Evolutionary conservation across 495 filamentous ascomycete species (phyloP).

Genomic region (Penicillium ucsense): DNA sequence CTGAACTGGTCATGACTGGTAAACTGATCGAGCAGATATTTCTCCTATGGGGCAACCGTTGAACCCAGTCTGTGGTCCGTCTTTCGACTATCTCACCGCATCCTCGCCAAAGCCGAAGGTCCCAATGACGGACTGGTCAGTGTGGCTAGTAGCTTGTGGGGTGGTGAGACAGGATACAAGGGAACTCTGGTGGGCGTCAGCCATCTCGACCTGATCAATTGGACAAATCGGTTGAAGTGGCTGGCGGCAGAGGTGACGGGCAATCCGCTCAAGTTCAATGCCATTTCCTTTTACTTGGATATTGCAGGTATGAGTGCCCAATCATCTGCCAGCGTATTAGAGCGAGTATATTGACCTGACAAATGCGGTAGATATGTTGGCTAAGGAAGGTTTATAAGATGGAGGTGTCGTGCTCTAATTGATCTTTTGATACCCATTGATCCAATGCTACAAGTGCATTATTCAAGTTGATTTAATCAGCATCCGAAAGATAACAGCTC

Average conservation of each 20-base stretch:
- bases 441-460: neutral
- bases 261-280: constrained; percentile 76
- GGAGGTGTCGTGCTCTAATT: neutral
- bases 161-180: constrained; percentile 58
- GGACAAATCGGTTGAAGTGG: constrained; percentile 78
- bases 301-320: constrained; percentile 51
- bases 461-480: neutral
- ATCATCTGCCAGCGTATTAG: too few species aligned
- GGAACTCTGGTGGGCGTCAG: constrained; percentile 82
- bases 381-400: constrained; percentile 54
- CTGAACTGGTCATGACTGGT: neutral
- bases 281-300: constrained; percentile 87
- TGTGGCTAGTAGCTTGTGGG: constrained; percentile 77
- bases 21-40: constrained; percentile 47
- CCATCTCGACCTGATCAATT: constrained; percentile 92
- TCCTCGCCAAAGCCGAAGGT: constrained; percentile 64
- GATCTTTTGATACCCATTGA: neutral
- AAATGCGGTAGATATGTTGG: constrained; percentile 54
- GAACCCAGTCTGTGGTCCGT: constrained; percentile 58
- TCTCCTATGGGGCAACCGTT: constrained; percentile 78
- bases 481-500: too few species aligned
- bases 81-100: constrained; percentile 61
- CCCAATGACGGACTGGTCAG: constrained; percentile 91
- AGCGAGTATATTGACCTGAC: too few species aligned
- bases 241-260: constrained; percentile 57